phyloP scores from a whole-genome alignment of 768 basidiomycete species.

The Leccinellum luteum region DNA sequence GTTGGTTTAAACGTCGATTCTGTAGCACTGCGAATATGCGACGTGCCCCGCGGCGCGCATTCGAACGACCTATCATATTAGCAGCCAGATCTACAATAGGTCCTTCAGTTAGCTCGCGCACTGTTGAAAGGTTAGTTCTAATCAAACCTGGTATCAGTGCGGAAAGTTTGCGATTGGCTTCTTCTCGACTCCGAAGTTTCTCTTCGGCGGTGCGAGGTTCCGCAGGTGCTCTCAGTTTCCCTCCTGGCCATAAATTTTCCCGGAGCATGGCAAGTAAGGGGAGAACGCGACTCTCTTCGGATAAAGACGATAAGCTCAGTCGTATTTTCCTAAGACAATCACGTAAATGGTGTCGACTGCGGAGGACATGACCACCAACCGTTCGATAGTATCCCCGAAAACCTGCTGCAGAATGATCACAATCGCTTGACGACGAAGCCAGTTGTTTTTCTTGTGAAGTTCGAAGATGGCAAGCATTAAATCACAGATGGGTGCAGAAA shows the following conservation, averaged over 20 bases:
- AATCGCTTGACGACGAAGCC: conserved; percentile 93
- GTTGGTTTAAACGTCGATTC: conserved; percentile 92
- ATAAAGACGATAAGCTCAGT: conserved; percentile 62
- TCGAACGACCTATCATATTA: conserved; percentile 97
- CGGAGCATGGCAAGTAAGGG: conserved; percentile 64
- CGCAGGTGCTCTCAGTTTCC: conserved; percentile 58
- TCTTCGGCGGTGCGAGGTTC: conserved; percentile 77
- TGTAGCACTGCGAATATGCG: conserved; percentile 93
- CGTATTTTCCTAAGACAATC: conserved; percentile 72
- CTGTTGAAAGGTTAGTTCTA: not conserved
- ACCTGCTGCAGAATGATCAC: conserved; percentile 96
- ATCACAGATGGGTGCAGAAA: conserved; percentile 93
- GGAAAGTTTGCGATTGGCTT: conserved; percentile 88
- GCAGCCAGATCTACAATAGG: conserved; percentile 75
- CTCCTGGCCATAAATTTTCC: conserved; percentile 83
- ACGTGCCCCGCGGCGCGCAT: conserved; percentile 89
- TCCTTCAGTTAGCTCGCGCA: not conserved
- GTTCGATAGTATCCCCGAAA: conserved; percentile 91
- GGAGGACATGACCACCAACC: conserved; percentile 47
- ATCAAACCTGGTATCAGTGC: conserved; percentile 82
- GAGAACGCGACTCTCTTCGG: conserved; percentile 71
- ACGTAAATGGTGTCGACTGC: not conserved
- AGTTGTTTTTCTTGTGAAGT: conserved; percentile 93
- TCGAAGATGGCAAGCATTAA: conserved; percentile 91
- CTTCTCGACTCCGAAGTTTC: conserved; percentile 74